Percentiles rank a stretch among this genome's conserved stretches.
phyloP scores from a whole-genome alignment of 306 rosid genomes.

The Fragaria ananassa region DNA sequence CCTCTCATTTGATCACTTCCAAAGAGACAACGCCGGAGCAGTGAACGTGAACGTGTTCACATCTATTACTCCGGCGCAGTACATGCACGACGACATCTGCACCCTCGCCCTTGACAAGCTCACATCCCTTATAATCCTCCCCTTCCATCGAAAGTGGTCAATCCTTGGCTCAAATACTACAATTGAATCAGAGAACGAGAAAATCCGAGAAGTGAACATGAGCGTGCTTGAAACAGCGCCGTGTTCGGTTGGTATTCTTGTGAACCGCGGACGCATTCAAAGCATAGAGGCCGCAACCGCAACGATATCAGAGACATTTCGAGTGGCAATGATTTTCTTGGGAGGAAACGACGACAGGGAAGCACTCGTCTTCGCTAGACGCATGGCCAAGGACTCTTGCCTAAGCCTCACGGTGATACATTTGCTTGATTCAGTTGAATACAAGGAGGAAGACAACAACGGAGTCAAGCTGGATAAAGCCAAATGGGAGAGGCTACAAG shows the following conservation, averaged over 20 bases:
- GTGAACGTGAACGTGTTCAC: constrained; percentile 35
- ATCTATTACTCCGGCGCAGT: constrained; percentile 33
- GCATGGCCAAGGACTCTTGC: constrained; percentile 40
- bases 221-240: constrained; percentile 49
- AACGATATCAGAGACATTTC: no score
- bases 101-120: constrained; percentile 47
- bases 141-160: constrained; percentile 57
- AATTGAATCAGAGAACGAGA: constrained; percentile 37
- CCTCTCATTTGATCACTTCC: constrained; percentile 39
- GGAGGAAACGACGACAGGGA: constrained; percentile 67
- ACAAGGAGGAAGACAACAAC: not conserved
- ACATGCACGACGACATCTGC: constrained; percentile 64
- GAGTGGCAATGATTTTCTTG: constrained; percentile 44
- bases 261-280: constrained; percentile 33
- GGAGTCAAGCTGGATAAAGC: not conserved
- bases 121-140: constrained; percentile 45
- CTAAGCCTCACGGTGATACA: constrained; percentile 41
- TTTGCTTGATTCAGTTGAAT: not conserved
- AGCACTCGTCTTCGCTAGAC: constrained; percentile 32
- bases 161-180: constrained; percentile 6
- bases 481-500: constrained; percentile 26
- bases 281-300: no score
- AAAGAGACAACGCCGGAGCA: constrained; percentile 30
- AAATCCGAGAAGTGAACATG: constrained; percentile 32
- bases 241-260: constrained; percentile 48